These are phyloP conservation scores for Fusarium humuli DNA, from an alignment of 2,329 filamentous ascomycete species.

Conservation along the genomic window DNA sequence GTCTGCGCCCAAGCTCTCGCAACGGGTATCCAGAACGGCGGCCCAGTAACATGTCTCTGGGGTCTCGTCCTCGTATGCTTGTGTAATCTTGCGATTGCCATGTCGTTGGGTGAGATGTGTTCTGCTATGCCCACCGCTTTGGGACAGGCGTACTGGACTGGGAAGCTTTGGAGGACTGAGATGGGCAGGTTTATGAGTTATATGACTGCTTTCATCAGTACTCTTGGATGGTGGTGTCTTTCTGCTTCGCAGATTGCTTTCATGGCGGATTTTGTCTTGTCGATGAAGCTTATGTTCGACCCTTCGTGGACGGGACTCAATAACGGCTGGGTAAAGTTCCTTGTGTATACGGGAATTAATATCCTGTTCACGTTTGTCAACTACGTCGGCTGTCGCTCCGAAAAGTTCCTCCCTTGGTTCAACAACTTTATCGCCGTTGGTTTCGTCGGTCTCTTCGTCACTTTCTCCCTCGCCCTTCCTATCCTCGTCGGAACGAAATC, in stretches of 20 bases:
- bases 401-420: slow-evolving; percentile 58
- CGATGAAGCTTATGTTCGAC: slow-evolving; percentile 66
- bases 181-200: slow-evolving; percentile 64
- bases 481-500: slow-evolving; percentile 61
- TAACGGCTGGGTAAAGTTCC: slow-evolving; percentile 64
- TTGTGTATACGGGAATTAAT: slow-evolving; percentile 66
- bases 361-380: slow-evolving; percentile 62
- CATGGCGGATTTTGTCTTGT: slow-evolving; percentile 66
- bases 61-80: slow-evolving; percentile 62
- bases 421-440: slow-evolving; percentile 67
- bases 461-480: slow-evolving; percentile 62
- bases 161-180: slow-evolving; percentile 51
- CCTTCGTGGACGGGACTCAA: slow-evolving; percentile 57
- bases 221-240: slow-evolving; percentile 69
- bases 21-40: slow-evolving; percentile 64
- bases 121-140: slow-evolving; percentile 70
- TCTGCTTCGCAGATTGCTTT: slow-evolving; percentile 67
- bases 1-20: slow-evolving; percentile 62
- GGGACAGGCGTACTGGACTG: slow-evolving; percentile 68
- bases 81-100: slow-evolving; percentile 64
- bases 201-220: slow-evolving; percentile 70
- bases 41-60: slow-evolving; percentile 65
- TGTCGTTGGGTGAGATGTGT: slow-evolving; percentile 66
- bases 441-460: slow-evolving; percentile 63
- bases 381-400: slow-evolving; percentile 61